phyloP scores from a whole-genome alignment of 2,329 filamentous ascomycete species.

The Cryphonectria radicalis region DNA sequence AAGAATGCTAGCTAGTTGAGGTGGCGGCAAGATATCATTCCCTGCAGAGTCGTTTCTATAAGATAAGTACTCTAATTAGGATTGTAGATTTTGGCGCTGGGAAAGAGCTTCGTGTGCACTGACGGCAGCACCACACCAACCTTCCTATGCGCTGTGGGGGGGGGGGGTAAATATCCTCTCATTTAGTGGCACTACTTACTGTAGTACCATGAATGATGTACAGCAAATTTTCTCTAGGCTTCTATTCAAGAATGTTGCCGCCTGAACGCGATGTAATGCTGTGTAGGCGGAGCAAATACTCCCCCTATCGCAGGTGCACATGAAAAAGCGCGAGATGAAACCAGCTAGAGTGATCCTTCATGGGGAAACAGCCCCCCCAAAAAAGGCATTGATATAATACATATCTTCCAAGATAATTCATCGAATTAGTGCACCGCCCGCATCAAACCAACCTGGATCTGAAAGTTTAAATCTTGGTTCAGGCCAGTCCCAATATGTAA shows the following conservation, averaged over 20 bases:
- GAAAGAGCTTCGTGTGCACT: not conserved
- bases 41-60: not conserved
- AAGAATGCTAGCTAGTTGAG: not conserved
- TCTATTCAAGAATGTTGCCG: no score
- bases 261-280: not conserved
- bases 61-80: not conserved
- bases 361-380: no score
- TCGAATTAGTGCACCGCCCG: not conserved
- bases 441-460: not conserved
- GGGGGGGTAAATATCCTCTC: no score
- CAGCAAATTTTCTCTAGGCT: no score
- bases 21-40: not conserved
- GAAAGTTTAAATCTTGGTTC: not conserved
- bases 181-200: not conserved
- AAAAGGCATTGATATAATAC: no score
- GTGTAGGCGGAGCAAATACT: not conserved
- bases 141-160: no score
- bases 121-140: not conserved
- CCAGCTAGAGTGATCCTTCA: no score
- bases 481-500: no score
- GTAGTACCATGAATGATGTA: no score
- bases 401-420: no score
- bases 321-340: no score
- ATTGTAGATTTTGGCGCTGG: not conserved
- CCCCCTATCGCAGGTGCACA: no score